Base-by-base conservation (phyloP, 495 filamentous ascomycete species). In the Penicillium turbatum region DNA sequence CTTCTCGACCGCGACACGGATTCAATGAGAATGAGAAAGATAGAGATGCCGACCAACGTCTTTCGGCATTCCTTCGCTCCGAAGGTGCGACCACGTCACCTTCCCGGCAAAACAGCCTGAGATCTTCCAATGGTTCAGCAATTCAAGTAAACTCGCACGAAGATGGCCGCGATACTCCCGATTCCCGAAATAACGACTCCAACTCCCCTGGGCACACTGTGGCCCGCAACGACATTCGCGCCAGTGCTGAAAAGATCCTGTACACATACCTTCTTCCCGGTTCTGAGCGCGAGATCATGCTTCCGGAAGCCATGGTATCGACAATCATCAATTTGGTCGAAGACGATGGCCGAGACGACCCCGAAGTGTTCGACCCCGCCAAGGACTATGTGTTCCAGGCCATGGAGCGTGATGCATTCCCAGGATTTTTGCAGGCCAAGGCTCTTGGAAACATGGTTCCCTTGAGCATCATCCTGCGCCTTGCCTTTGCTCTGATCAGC, bases 351-450 rank as follows among this genome's bases (percentile, higher is more conserved):
- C 84, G 93, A 62, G 95, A 97, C 59, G 93, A 99, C 64, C 93
- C 93, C 1, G 93, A 97, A 66, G 84, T 99, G 10, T 99, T 99
- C 57, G 92, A 97, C 66, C 85, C 87, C 2, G 93, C 93, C 24
- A 97, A 97, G 71, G 95, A 99, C 73, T 99, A 97, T 66, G 92
- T 96, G 41, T 99, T 97, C 71, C 95, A 97, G 66, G 93, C 93
- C 3, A 99, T 99, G 95, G 93, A 99, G 71, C 85, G 95, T 37
- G 93, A 97, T 72, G 93, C 93, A 12, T 98, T 96, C 71, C 93
- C 93, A 4, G 92, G 92, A 19, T 98, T 98, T 77, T 81, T 98
- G 56, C 84, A 90, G 60, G 86, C 88, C 62, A 97, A 97, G 74
- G 93, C 92, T 6, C 79, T 98, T 12, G 95, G 95, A 36, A 98